Evolutionary conservation across 371 early-diverging fungal genomes (phyloP), one percentile per base, ranked within the genome.

Genomic region (Mortierella sp.): DNA sequence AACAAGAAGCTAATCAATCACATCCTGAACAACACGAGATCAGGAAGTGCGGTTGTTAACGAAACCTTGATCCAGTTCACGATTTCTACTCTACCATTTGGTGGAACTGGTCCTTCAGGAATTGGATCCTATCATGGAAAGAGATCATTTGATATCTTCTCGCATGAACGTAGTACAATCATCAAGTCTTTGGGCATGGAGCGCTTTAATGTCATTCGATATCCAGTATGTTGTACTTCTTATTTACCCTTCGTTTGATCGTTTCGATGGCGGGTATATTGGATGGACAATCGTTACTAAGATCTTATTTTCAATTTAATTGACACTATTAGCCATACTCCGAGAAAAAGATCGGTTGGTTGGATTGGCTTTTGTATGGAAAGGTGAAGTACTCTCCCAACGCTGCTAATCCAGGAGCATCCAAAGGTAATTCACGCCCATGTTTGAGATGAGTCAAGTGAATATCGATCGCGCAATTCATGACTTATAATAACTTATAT

Each of bases 21-120:
- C 43, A 74, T 81, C 43, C 61, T 91, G 51, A 80, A 78, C 12
- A 75, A 84, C 47, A 94, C 94, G 0, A 89, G 87, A 35, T 94
- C 96, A 1, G 98, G 98, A 45, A 88, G 88, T 64, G 92, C 90
- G 6, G 77, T 86, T 26, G 87, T 95, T 73, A 97, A 98, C 83
- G 98, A 97, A 75, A 87, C 90, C n/a, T 62, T 96, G 72, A 78
- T 94, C 62, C 90, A 92, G 66, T 87, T 86, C 51, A 26, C 66
- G 22, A 88, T 89, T 57, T 73, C 86, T 26, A 68, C 75, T 35
- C 69, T 95, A 22, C 98, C 97, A 30, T 97, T 97, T 84, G 97
- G 97, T 70, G 98, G 98, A n/a, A 90, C 93, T 3, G 98, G 98
- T 2, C 72, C 83, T 2, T 95, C 95, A n/a, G 98, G 98, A 20